phyloP scores from a whole-genome alignment of 306 rosid genomes.

The Boehmeria nivea region DNA sequence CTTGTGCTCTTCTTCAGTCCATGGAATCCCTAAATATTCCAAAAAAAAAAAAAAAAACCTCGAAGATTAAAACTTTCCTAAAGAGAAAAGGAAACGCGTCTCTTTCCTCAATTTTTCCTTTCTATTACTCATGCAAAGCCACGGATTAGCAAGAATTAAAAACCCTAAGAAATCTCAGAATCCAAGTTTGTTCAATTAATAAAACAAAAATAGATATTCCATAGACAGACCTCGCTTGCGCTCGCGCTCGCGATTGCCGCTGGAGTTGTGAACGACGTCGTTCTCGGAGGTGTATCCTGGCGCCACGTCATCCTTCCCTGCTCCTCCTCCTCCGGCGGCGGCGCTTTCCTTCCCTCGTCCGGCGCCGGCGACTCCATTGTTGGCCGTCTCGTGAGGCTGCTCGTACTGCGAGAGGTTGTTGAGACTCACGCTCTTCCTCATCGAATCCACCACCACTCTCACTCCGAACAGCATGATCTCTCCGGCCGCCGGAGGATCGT shows the following conservation, averaged over 20 bases:
- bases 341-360: conserved; percentile 26
- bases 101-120: background rate
- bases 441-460: conserved; percentile 83
- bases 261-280: conserved; percentile 63
- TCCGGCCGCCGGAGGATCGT: conserved; percentile 30
- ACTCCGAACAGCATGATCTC: conserved; percentile 94
- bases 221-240: conserved; percentile 93
- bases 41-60: background rate
- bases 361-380: conserved; percentile 1
- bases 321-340: too few relatives aligned
- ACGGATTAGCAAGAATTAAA: too few relatives aligned
- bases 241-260: conserved; percentile 72
- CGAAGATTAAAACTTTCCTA: too few relatives aligned
- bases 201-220: too few relatives aligned
- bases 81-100: too few relatives aligned
- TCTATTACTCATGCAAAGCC: too few relatives aligned
- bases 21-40: conserved; percentile 68
- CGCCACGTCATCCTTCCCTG: conserved; percentile 23
- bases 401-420: conserved; percentile 92
- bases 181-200: too few relatives aligned
- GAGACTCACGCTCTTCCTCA: conserved; percentile 97
- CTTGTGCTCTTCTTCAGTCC: conserved; percentile 99
- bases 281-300: conserved; percentile 86
- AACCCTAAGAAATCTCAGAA: too few relatives aligned
- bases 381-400: conserved; percentile 40